Evolutionary conservation across 345 rosid species (phyloP), one percentile per base, ranked within the genome.

Genomic region (Microcos paniculata): DNA sequence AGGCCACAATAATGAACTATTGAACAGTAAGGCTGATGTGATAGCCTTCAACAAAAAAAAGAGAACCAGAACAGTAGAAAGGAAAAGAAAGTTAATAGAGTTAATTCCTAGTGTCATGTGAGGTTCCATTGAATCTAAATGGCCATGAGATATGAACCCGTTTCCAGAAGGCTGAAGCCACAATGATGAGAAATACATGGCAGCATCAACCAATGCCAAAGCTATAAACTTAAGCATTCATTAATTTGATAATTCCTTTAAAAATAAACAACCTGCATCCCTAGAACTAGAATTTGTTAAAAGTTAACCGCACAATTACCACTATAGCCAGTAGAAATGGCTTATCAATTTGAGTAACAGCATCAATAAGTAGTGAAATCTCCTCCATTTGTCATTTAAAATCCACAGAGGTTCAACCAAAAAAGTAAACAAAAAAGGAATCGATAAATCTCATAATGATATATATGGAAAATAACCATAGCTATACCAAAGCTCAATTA

Each of bases 291-390:
- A 96, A 88, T 89, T 91, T 88, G 91, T 88, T 79, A 98, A 85
- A n/a, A 90, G 92, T 89, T 96, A 94, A 92, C 96, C 96, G 88
- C 98, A 87, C 94, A 88, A 90, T 93, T 96, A 96, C 98, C 97
- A 92, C 98, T 90, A 96, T 93, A 76, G 86, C 98, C 96, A 92
- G 91, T 57, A 93, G 86, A 89, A 93, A 90, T 42, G 99, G 98
- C 88, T 92, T 96, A 84, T 96, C 96, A 76, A 96, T 88, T 85
- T 87, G 92, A 82, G 98, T 84, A 79, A 86, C 87, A 42, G 96
- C 96, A 85, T 93, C 98, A 70, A 87, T 77, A 76, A 96, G 96
- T 80, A 93, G 95, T 23, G 99, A 89, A 79, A 90, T 85, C 89
- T 96, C 99, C 91, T 92, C 91, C 98, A 92, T 93, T 96, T 92